phyloP scores from a whole-genome alignment of 495 filamentous ascomycete species.

The Pseudotulostoma volvatum region DNA sequence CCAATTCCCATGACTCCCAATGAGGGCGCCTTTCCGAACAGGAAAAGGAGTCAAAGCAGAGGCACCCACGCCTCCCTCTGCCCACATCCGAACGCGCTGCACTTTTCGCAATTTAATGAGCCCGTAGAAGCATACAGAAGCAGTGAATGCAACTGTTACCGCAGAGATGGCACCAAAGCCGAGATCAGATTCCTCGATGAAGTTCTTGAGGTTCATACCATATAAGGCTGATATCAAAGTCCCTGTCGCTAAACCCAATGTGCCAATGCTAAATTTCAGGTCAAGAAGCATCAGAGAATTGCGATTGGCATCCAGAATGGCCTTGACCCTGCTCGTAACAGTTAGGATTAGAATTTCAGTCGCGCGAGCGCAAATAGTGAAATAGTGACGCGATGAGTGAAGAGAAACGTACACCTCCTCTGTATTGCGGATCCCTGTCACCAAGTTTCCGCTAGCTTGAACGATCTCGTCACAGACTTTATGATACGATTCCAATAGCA shows the following conservation, averaged over 20 bases:
- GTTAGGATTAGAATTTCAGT: not conserved
- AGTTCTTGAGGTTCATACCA: constrained; percentile 98
- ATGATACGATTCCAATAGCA: constrained; percentile 91
- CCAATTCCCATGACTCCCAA: constrained; percentile 23
- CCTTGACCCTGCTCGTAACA: constrained; percentile 51
- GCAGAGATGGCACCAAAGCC: constrained; percentile 64
- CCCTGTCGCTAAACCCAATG: constrained; percentile 76
- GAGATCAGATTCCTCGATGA: constrained; percentile 88
- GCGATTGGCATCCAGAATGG: constrained; percentile 91
- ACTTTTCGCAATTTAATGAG: constrained; percentile 68
- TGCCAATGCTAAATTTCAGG: constrained; percentile 89
- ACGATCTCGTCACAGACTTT: constrained; percentile 98
- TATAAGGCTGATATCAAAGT: constrained; percentile 94
- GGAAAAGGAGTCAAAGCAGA: constrained; percentile 17
- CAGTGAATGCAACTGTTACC: constrained; percentile 54
- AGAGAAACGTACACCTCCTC: constrained; percentile 72
- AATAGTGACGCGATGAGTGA: not conserved
- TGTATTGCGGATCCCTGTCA: constrained; percentile 91
- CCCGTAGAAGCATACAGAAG: constrained; percentile 62
- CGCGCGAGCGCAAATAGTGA: not conserved
- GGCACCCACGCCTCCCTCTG: constrained; percentile 24
- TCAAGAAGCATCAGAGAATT: constrained; percentile 97
- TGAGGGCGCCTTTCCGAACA: constrained; percentile 10
- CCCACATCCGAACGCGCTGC: constrained; percentile 82
- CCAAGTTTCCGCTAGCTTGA: constrained; percentile 78